Percentiles rank a stretch among this genome's conserved stretches.
Conservation (phyloP, 805 yeast species). For the Metschnikowia cerradonensis region DNA sequence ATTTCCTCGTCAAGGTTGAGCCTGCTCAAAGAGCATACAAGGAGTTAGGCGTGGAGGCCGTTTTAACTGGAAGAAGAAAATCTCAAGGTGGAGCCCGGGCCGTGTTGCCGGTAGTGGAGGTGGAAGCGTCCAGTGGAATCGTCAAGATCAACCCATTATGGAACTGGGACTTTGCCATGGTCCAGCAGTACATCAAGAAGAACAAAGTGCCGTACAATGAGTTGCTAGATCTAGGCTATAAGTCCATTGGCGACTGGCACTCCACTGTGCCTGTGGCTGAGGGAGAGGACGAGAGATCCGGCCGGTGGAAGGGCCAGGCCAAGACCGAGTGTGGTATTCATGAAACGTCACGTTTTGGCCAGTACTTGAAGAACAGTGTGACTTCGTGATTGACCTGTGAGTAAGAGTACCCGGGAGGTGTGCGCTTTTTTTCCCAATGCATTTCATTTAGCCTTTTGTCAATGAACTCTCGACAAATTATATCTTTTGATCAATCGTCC, state of each 20-base stretch:
- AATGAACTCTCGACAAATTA: too few species aligned
- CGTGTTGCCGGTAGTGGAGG: constrained; percentile 66
- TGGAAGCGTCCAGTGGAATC: constrained; percentile 64
- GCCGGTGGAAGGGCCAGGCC: constrained; percentile 90
- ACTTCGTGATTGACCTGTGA: constrained; percentile 1
- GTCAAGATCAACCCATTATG: constrained; percentile 87
- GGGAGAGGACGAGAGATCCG: constrained; percentile 95
- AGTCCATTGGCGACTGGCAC: constrained; percentile 93
- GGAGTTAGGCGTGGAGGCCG: constrained; percentile 72
- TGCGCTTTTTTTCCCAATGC: too few species aligned
- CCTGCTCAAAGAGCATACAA: constrained; percentile 84
- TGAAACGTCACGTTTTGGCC: constrained; percentile 68
- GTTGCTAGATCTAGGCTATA: constrained; percentile 78
- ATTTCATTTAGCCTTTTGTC: too few species aligned
- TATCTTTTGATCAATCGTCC: too few species aligned
- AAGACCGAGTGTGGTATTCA: constrained; percentile 97
- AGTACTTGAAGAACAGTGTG: constrained; percentile 39
- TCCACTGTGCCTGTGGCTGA: constrained; percentile 85
- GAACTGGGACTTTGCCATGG: constrained; percentile 74
- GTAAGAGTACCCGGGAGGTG: too few species aligned
- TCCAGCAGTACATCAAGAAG: constrained; percentile 61
- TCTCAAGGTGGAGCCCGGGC: constrained; percentile 87
- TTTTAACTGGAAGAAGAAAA: constrained; percentile 85
- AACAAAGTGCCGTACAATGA: constrained; percentile 82
- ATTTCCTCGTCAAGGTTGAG: constrained; percentile 85